These are phyloP conservation scores for Hypoxylon cercidicola DNA, from an alignment of 495 filamentous ascomycete species.

Conservation along the genomic window DNA sequence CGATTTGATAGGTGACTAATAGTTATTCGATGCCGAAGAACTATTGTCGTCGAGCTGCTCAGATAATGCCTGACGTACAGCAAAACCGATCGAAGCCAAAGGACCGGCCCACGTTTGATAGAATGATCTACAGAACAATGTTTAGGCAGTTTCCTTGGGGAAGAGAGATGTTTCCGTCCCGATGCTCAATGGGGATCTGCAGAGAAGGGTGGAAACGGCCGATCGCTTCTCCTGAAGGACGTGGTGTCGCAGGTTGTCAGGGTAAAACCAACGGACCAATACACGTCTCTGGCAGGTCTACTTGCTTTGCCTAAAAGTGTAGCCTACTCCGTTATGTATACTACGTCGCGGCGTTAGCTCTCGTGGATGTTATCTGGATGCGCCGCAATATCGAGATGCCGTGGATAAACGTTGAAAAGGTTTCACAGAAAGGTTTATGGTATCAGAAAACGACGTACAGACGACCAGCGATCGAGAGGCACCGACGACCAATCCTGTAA, in stretches of 20 bases:
- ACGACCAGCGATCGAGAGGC: slow-evolving; percentile 23
- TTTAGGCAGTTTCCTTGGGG: slow-evolving; percentile 32
- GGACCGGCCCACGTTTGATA: slow-evolving; percentile 34
- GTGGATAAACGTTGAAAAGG: slow-evolving; percentile 14
- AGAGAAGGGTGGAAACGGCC: slow-evolving; percentile 33
- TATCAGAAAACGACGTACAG: slow-evolving; percentile 19
- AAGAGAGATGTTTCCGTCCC: slow-evolving; percentile 38
- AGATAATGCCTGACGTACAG: slow-evolving; percentile 16
- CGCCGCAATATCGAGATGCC: slow-evolving; percentile 27
- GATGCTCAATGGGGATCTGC: slow-evolving; percentile 13
- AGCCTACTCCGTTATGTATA: slow-evolving; percentile 21
- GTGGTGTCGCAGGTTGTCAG: slow-evolving; percentile 42
- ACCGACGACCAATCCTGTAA: slow-evolving; percentile 30
- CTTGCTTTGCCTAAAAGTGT: slow-evolving; percentile 39
- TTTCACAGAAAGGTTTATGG: slow-evolving; percentile 11
- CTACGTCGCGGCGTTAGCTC: slow-evolving; percentile 26
- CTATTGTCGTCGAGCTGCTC: slow-evolving; percentile 7
- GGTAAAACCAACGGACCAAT: slow-evolving; percentile 30
- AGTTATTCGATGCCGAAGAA: slow-evolving; percentile 21
- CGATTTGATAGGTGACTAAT: slow-evolving; percentile 5
- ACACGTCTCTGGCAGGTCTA: slow-evolving; percentile 23
- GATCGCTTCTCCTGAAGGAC: slow-evolving; percentile 41
- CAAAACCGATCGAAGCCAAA: slow-evolving; percentile 25
- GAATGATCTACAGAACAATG: slow-evolving; percentile 47
- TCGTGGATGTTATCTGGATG: slow-evolving; percentile 20